phyloP scores from a whole-genome alignment of 768 basidiomycete species.

The Epithele typhae region DNA sequence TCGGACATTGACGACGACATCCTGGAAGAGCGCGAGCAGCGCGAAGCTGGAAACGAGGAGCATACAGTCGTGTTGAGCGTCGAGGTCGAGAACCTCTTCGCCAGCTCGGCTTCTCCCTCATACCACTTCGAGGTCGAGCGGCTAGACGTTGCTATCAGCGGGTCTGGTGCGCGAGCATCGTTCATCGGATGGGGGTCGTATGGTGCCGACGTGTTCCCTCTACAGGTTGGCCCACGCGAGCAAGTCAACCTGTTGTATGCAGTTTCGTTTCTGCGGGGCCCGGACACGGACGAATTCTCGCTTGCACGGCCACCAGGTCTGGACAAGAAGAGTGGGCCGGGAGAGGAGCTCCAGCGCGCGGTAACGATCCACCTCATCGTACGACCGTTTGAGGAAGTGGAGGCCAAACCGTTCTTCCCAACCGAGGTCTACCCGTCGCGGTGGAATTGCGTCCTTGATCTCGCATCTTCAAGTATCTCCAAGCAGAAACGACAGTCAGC shows the following conservation, averaged over 20 bases:
- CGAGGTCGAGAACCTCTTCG: conserved; percentile 73
- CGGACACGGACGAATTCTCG: conserved; percentile 47
- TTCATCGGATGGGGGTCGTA: conserved; percentile 48
- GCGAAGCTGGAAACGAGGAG: conserved; percentile 72
- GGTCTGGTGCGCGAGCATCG: conserved; percentile 48
- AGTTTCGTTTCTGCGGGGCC: conserved; percentile 72
- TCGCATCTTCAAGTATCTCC: conserved; percentile 37
- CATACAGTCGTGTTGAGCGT: conserved; percentile 87
- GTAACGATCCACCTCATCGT: conserved; percentile 80
- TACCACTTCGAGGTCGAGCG: conserved; percentile 74
- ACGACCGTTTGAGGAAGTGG: conserved; percentile 48
- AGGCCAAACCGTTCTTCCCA: conserved; percentile 41
- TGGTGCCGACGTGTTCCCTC: conserved; percentile 55
- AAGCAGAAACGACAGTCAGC: conserved; percentile 18
- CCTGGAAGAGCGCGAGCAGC: conserved; percentile 31
- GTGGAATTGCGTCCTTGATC: conserved; percentile 89
- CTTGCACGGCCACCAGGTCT: conserved; percentile 18
- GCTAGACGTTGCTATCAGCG: conserved; percentile 72
- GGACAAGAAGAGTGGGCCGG: not conserved
- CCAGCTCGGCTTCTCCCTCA: conserved; percentile 31
- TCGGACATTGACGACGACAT: conserved; percentile 47
- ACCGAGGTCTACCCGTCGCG: conserved; percentile 75
- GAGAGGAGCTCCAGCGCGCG: conserved; percentile 58
- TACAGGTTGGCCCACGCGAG: conserved; percentile 64
- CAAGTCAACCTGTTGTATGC: conserved; percentile 90